Conservation (phyloP, 192 early-diverging fungal species). For the Phlyctochytrium bullatum region DNA sequence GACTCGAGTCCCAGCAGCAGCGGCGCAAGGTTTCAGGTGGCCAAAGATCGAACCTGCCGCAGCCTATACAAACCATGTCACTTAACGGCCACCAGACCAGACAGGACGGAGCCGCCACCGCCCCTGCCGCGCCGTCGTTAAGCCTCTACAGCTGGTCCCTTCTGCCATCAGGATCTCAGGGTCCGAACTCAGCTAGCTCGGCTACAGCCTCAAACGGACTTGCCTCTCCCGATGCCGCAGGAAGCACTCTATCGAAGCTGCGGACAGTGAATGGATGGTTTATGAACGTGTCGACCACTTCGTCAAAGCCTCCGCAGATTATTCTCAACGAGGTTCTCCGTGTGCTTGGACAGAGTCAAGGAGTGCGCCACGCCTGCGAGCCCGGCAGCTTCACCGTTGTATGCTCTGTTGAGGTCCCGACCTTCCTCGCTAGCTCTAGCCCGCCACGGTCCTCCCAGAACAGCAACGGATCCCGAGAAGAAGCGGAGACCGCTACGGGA, state of each 20-base stretch:
- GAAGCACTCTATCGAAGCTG: slow-evolving; percentile 11
- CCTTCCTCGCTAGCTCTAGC: slow-evolving; percentile 10
- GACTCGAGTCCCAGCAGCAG: too few species aligned
- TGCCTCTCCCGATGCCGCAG: neutral
- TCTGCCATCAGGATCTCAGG: too few species aligned
- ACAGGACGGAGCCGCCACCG: too few species aligned
- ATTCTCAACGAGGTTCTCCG: slow-evolving; percentile 32
- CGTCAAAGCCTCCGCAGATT: slow-evolving; percentile 30
- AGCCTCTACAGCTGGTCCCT: too few species aligned
- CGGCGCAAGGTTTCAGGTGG: too few species aligned
- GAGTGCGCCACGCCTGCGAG: slow-evolving; percentile 10
- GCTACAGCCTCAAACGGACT: neutral
- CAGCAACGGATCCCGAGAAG: too few species aligned
- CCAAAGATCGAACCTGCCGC: too few species aligned
- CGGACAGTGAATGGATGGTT: slow-evolving; percentile 45
- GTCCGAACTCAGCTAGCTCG: neutral
- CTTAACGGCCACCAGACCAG: too few species aligned
- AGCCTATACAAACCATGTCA: too few species aligned
- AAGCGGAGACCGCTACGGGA: too few species aligned
- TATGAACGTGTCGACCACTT: slow-evolving; percentile 46
- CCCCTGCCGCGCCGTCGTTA: too few species aligned
- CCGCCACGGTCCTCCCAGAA: too few species aligned
- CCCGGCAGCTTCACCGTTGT: slow-evolving; percentile 16
- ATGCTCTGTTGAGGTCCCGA: slow-evolving; percentile 31
- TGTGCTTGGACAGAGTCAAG: slow-evolving; percentile 17